phyloP scores from a whole-genome alignment of 345 rosid species.

The Alliaria petiolata region DNA sequence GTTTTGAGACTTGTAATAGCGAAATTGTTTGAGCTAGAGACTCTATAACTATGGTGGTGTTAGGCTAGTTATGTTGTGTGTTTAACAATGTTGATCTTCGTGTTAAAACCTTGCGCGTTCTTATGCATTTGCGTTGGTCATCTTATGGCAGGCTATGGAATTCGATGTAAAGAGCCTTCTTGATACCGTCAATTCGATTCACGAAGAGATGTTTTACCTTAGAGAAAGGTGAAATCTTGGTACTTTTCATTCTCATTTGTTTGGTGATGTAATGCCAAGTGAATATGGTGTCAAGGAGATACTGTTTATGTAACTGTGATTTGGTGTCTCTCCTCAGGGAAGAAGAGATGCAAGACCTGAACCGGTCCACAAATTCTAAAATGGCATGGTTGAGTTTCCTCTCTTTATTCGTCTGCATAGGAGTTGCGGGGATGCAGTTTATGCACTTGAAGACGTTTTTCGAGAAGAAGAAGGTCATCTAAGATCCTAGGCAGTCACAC shows the following conservation, averaged over 20 bases:
- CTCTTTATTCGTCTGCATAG: conserved; percentile 66
- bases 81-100: not conserved
- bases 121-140: not conserved
- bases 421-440: conserved; percentile 83
- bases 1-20: not conserved
- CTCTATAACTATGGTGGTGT: too few species aligned
- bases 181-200: conserved; percentile 31
- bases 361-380: conserved; percentile 57
- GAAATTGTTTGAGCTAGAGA: not conserved
- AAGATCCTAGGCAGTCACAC: conserved; percentile 1
- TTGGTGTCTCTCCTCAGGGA: conserved; percentile 48
- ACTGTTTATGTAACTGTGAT: not conserved
- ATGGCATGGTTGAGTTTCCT: conserved; percentile 83
- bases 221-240: conserved; percentile 30
- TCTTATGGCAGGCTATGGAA: conserved; percentile 28
- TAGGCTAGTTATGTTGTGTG: too few species aligned
- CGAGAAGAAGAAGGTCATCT: conserved; percentile 92
- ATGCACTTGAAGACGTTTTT: conserved; percentile 94
- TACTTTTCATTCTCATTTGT: not conserved
- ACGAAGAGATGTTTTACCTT: conserved; percentile 37
- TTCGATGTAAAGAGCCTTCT: conserved; percentile 33
- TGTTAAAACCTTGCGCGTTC: not conserved
- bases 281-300: not conserved
- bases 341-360: conserved; percentile 89
- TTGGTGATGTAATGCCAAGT: not conserved